A percentile compares a stretch with the other conserved stretches of the same genome.
phyloP scores from a whole-genome alignment of 371 early-diverging fungal species.

The Mortierella sp. region DNA sequence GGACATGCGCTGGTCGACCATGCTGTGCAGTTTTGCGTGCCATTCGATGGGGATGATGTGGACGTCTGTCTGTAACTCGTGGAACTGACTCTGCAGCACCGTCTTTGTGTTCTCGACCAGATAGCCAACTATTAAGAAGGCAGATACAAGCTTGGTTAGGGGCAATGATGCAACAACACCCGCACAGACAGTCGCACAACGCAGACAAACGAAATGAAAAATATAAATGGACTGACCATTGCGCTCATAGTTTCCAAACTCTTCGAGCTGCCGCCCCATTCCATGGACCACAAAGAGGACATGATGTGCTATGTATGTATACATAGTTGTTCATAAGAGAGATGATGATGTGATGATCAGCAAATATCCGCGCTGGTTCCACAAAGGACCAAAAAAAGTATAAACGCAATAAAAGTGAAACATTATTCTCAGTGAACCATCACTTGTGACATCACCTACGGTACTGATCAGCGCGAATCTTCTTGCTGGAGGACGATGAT shows the following conservation, averaged over 20 bases:
- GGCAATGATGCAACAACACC: not conserved
- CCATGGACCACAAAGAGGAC: slow-evolving; percentile 77
- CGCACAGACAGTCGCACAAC: not conserved
- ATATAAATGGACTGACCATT: slow-evolving; percentile 54
- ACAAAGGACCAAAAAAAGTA: not conserved
- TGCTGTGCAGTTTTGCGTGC: slow-evolving; percentile 71
- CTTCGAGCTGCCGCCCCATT: slow-evolving; percentile 75
- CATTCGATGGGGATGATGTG: slow-evolving; percentile 74
- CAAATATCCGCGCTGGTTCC: no score
- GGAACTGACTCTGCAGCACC: slow-evolving; percentile 63
- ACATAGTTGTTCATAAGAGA: not conserved
- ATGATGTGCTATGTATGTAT: slow-evolving; percentile 55
- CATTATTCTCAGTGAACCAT: not conserved
- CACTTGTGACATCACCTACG: no score
- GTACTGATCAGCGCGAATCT: slow-evolving; percentile 5
- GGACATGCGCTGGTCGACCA: slow-evolving; percentile 63
- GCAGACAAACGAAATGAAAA: not conserved
- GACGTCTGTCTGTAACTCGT: slow-evolving; percentile 57
- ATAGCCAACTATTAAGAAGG: slow-evolving; percentile 53
- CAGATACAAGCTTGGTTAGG: not conserved
- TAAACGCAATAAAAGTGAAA: not conserved
- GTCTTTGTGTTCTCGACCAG: slow-evolving; percentile 68
- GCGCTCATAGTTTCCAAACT: slow-evolving; percentile 65
- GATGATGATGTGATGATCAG: not conserved
- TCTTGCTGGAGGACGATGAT: not conserved